phyloP scores from a whole-genome alignment of 208 protist genomes.

The Trypanosoma boissoni region DNA sequence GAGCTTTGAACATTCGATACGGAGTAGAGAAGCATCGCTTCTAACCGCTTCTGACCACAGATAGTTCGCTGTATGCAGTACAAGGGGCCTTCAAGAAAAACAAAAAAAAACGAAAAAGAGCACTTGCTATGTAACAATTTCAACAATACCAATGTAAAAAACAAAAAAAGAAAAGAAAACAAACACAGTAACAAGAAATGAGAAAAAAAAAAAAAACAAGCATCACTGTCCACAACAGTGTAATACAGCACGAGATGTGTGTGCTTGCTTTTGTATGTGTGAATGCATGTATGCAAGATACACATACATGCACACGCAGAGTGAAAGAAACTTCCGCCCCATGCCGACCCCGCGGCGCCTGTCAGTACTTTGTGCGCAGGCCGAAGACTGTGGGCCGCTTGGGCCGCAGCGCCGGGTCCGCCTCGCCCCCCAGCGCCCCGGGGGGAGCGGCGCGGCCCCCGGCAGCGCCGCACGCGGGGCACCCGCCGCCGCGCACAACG shows the following conservation, averaged over 20 bases:
- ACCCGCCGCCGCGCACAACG: constrained; percentile 80
- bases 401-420: constrained; percentile 48
- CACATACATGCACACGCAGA: not conserved
- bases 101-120: constrained; percentile 14
- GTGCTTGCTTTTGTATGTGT: too few relatives aligned
- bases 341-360: too few relatives aligned
- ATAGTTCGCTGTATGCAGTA: too few relatives aligned
- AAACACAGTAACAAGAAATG: not conserved
- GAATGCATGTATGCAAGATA: too few relatives aligned
- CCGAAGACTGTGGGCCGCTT: constrained; percentile 79
- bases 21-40: constrained; percentile 15
- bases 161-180: constrained; percentile 2
- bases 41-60: too few relatives aligned
- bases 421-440: constrained; percentile 53
- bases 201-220: too few relatives aligned
- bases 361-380: constrained; percentile 82
- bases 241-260: too few relatives aligned
- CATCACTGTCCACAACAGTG: too few relatives aligned
- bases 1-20: constrained; percentile 7
- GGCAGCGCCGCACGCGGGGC: constrained; percentile 44
- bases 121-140: too few relatives aligned
- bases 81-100: not conserved
- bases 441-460: not conserved
- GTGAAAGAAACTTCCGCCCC: not conserved
- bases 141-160: too few relatives aligned